Conservation (phyloP, 352 stramenopile genomes). For the Pythium graminicola region DNA sequence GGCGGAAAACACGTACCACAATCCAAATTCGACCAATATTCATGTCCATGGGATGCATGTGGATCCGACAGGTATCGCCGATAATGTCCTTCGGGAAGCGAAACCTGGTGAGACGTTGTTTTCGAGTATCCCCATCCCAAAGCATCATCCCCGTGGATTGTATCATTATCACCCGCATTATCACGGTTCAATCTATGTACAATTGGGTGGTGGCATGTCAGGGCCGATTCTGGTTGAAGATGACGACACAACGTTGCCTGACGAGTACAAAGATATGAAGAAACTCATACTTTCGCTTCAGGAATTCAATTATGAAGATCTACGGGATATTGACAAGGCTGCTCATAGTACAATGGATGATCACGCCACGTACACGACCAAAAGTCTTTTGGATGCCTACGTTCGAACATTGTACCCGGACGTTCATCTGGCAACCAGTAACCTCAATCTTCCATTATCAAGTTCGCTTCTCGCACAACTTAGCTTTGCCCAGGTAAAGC, state of each 20-base stretch:
- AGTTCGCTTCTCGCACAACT: conserved; percentile 14
- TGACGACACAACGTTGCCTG: conserved; percentile 31
- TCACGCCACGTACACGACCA: conserved; percentile 38
- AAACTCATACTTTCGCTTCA: conserved; percentile 49
- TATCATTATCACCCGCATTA: conserved; percentile 87
- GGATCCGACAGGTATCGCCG: conserved; percentile 59
- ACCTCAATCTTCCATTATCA: conserved; percentile 24
- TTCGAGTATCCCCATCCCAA: conserved; percentile 47
- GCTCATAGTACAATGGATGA: conserved; percentile 49
- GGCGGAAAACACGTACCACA: conserved; percentile 54
- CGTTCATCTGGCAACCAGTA: conserved; percentile 31
- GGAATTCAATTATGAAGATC: conserved; percentile 56
- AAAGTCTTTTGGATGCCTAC: conserved; percentile 30
- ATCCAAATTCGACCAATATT: conserved; percentile 76
- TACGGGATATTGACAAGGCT: conserved; percentile 39
- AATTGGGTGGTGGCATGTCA: conserved; percentile 72
- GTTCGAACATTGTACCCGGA: conserved; percentile 39
- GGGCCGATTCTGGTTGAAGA: conserved; percentile 63
- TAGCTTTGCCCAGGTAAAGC: no score
- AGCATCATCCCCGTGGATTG: conserved; percentile 56
- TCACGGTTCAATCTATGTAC: conserved; percentile 62
- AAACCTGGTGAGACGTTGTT: conserved; percentile 42
- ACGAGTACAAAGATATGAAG: conserved; percentile 36
- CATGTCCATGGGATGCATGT: conserved; percentile 83
- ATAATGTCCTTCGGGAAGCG: conserved; percentile 68